Evolutionary conservation across 1,284 basidiomycete genomes (phyloP), one percentile per base, ranked within the genome.

Genomic region (Golubevia pallescens): DNA sequence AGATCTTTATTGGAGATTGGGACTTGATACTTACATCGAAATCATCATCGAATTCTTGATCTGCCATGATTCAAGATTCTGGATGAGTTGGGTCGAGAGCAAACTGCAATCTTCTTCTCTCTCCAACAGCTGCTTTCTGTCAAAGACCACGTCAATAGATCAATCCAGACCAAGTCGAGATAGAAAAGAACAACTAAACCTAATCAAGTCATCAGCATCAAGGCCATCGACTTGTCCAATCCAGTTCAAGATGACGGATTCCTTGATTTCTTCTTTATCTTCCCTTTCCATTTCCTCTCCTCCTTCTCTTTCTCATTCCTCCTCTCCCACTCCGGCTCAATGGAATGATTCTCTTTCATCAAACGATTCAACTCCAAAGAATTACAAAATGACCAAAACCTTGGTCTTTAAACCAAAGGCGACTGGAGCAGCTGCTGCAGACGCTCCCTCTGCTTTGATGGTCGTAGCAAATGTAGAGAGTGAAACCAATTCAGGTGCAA

Each of bases 401-500:
- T 71, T 84, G 52, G 74, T 84, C 57, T 84, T 81, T 70, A 84
- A 84, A 66, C 81, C 81, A 42, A 84, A 84, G 75, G 34, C 34
- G 10, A 74, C 80, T 32, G 76, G 76, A 69, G 80, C 81, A 71
- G 60, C 68, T 24, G 81, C 79, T 14, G 68, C 72, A n/a, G 74
- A 78, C 3, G 66, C 67, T 56, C 81, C 80, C 19, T 70, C 80
- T 23, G 74, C 83, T 2, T 23, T 68, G 6, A 38, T 38, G 34
- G 70, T 84, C 20, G 68, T 84, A 34, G 79, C 81, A 6, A 71
- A 71, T 62, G 75, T 75, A 34, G 69, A 69, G 24, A 77, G 79
- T 53, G 76, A 81, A 60, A 74, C 75, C 32, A 80, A 69, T 69
- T 77, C 78, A 23, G 57, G 32, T 4, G 74, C 78, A 2, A 69